phyloP scores from a whole-genome alignment of 805 yeast genomes.

The Kodamaea nitidulidarum region DNA sequence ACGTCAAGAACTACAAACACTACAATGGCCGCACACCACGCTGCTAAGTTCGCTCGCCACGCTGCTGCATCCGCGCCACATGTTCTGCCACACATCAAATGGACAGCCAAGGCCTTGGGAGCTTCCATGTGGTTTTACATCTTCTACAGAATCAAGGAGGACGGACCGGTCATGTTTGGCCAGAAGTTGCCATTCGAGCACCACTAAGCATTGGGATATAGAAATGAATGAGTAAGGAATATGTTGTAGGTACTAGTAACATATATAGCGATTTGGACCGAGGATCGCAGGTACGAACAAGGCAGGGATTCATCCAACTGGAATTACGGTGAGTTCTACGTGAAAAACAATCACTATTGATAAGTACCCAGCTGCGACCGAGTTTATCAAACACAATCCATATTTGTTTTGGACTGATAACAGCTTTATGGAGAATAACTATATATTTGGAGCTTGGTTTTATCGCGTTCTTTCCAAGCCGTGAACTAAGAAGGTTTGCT shows the following conservation, averaged over 20 bases:
- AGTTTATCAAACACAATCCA: no score
- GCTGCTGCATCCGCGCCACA: conserved; percentile 66
- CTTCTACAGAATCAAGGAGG: conserved; percentile 74
- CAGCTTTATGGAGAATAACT: no score
- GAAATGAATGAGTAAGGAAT: background rate
- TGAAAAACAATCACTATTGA: no score
- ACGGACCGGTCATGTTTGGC: conserved; percentile 58
- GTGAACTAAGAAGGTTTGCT: no score
- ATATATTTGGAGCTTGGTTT: no score
- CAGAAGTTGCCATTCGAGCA: conserved; percentile 37
- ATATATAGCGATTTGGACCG: no score
- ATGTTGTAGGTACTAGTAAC: background rate
- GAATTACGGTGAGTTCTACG: no score
- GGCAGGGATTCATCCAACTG: no score
- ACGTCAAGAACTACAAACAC: background rate
- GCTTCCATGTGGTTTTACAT: conserved; percentile 91
- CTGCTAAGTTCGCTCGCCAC: conserved; percentile 44
- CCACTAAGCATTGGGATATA: conserved; percentile 18
- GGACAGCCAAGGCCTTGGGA: conserved; percentile 66
- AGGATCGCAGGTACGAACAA: background rate
- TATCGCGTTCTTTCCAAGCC: no score
- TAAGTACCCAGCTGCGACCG: no score
- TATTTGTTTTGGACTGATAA: no score
- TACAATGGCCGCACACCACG: conserved; percentile 41
- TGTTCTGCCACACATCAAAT: conserved; percentile 51